These are phyloP conservation scores for Penicillium lagena DNA, from an alignment of 495 filamentous ascomycete species.

Conservation along the genomic window DNA sequence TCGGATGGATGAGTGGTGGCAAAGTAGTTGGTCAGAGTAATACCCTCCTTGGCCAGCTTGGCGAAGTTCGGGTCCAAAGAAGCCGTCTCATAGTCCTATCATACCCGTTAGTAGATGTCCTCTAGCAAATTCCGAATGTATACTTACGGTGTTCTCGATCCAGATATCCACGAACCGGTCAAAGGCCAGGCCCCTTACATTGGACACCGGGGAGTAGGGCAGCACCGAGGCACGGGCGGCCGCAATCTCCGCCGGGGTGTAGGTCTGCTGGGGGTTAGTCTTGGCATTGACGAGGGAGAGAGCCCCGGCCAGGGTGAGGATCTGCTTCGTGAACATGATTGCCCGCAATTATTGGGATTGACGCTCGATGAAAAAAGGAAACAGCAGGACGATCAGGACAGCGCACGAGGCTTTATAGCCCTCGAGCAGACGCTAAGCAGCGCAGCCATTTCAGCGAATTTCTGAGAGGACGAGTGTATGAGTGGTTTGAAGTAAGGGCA, in stretches of 20 bases:
- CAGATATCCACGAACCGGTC: constrained; percentile 63
- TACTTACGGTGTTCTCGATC: constrained; percentile 64
- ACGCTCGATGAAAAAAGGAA: not conserved
- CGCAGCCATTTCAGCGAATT: not conserved
- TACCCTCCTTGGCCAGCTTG: constrained; percentile 56
- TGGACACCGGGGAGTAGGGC: constrained; percentile 47
- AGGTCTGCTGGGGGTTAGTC: constrained; percentile 19
- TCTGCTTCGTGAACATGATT: constrained; percentile 19
- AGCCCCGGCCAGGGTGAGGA: constrained; percentile 14
- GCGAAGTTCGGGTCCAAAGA: constrained; percentile 42
- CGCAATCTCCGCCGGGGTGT: constrained; percentile 25
- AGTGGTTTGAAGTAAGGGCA: not conserved
- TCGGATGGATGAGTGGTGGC: constrained; percentile 61
- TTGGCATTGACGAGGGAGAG: constrained; percentile 23
- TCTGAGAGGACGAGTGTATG: not conserved
- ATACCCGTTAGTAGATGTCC: constrained; percentile 2
- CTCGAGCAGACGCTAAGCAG: too few relatives aligned
- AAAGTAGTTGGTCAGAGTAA: constrained; percentile 59
- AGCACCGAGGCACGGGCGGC: constrained; percentile 22
- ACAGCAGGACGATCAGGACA: not conserved
- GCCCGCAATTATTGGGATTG: not conserved
- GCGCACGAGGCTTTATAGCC: too few relatives aligned
- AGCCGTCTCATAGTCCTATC: constrained; percentile 51
- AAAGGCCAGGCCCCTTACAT: constrained; percentile 59
- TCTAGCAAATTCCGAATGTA: constrained; percentile 19